Conservation (phyloP, 1,284 basidiomycete genomes). For the Papiliotrema terrestris region DNA sequence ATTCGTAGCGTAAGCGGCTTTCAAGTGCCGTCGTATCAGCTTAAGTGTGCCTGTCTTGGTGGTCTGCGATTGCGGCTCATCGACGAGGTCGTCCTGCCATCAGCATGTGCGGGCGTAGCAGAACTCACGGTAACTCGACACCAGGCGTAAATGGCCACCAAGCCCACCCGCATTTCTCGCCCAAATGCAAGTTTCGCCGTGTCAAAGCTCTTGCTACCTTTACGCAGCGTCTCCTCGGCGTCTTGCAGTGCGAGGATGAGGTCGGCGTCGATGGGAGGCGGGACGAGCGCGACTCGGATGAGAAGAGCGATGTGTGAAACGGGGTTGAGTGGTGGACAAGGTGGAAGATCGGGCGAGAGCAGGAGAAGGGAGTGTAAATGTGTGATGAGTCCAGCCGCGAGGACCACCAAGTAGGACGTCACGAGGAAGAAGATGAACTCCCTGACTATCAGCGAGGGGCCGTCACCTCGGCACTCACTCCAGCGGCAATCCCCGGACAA, state of each 20-base stretch:
- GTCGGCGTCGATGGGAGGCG: constrained; percentile 21
- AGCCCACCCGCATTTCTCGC: constrained; percentile 37
- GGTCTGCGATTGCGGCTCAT: constrained; percentile 14
- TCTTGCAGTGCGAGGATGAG: constrained; percentile 19
- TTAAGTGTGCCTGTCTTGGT: constrained; percentile 10
- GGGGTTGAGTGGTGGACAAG: constrained; percentile 34
- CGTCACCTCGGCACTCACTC: constrained; percentile 36
- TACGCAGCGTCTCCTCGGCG: constrained; percentile 31
- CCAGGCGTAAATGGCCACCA: constrained; percentile 43
- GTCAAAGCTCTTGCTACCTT: constrained; percentile 41
- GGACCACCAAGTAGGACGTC: constrained; percentile 33
- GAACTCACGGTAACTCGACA: constrained; percentile 38
- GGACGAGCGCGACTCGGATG: constrained; percentile 24
- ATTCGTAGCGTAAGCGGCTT: constrained; percentile 15
- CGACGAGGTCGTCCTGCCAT: constrained; percentile 33
- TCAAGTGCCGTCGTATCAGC: constrained; percentile 25
- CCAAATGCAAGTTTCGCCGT: constrained; percentile 40
- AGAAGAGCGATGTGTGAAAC: constrained; percentile 31
- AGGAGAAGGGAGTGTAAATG: constrained; percentile 36
- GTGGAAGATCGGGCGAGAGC: constrained; percentile 22
- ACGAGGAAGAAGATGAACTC: constrained; percentile 42
- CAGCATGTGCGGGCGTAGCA: background rate
- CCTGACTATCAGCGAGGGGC: constrained; percentile 11
- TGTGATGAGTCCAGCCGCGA: constrained; percentile 34
- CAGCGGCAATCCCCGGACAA: constrained; percentile 35